Evolutionary conservation across 345 rosid species (phyloP).

Genomic region (Eucalyptus microcorys): DNA sequence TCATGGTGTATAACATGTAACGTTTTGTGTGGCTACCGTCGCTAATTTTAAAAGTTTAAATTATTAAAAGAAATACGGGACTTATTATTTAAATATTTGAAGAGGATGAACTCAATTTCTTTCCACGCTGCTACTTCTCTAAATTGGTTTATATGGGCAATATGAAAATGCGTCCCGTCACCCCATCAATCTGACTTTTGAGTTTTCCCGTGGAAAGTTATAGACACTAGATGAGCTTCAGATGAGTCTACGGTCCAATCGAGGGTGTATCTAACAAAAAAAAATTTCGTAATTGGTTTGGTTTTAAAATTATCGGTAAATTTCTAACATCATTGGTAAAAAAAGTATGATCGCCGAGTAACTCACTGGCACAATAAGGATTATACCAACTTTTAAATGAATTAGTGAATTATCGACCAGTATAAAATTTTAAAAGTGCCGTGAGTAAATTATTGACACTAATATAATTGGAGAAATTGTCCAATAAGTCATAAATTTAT

Average conservation of each 20-base stretch:
- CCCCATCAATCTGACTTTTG: accelerated
- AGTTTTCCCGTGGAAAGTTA: neutral
- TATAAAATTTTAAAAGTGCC: neutral
- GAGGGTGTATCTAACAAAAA: neutral
- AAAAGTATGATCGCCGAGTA: neutral
- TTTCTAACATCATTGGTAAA: neutral
- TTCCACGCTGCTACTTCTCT: neutral
- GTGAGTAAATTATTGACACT: neutral
- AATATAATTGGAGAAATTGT: neutral
- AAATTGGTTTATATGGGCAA: neutral
- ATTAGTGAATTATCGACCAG: accelerated
- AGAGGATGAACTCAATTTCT: too few species aligned
- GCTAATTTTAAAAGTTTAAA: too few species aligned
- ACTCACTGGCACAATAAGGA: neutral
- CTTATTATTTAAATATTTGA: too few species aligned
- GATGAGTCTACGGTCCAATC: neutral
- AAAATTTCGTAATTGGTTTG: neutral
- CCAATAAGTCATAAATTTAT: too few species aligned
- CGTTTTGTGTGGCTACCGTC: accelerated
- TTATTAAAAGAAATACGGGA: accelerated
- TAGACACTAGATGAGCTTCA: accelerated
- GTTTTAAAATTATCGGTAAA: neutral
- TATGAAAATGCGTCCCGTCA: neutral
- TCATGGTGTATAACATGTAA: neutral
- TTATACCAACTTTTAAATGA: neutral